Evolutionary conservation across 2,329 filamentous ascomycete species (phyloP), one percentile per base, ranked within the genome.

Genomic region (Myrmaecium sp.): DNA sequence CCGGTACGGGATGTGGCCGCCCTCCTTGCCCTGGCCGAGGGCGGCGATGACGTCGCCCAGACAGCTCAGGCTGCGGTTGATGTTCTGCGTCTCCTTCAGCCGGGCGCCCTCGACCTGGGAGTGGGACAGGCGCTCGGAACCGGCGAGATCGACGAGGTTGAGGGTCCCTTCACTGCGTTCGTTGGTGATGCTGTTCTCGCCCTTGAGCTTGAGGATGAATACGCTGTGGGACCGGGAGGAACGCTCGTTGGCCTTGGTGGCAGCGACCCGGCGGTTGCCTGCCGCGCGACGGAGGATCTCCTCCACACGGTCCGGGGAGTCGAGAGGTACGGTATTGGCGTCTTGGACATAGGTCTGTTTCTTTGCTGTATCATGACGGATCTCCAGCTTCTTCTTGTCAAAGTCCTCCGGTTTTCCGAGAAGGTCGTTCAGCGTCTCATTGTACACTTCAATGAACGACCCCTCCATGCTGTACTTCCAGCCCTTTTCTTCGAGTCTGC

Each of bases 361-460:
- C 39, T 74, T 79, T 18, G 63, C 57, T 21, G 82, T 69, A 42
- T 95, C 86, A 38, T 95, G 89, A 2, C 79, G 71, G 31, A 94
- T 86, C 41, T 92, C 81, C 26, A 86, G 75, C 54, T 81, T 92
- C 54, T 77, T 81, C 55, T 76, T 81, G 35, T 74, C 70, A 26
- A 82, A 64, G 12, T 74, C 65, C 29, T 76, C 73, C 0, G 75
- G 69, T 29, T 65, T 68, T 8, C 74, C 74, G 3, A 98, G 66
- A 9, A 98, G 57, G 48, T 98, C 89, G 46, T 94, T 83, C 35
- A 98, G 65, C 34, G 91, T 89, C 48, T 98, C 89, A 36, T 98
- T 95, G 66, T 98, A 98, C 5, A 98, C 89, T 47, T 98, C 89
- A 9, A 95, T 73, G 44, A 98, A 98, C 30, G 75, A 84, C 5